Evolutionary conservation across 2,329 filamentous ascomycete species (phyloP), one percentile per base, ranked within the genome.

Genomic region (Lachnum nothofagi): DNA sequence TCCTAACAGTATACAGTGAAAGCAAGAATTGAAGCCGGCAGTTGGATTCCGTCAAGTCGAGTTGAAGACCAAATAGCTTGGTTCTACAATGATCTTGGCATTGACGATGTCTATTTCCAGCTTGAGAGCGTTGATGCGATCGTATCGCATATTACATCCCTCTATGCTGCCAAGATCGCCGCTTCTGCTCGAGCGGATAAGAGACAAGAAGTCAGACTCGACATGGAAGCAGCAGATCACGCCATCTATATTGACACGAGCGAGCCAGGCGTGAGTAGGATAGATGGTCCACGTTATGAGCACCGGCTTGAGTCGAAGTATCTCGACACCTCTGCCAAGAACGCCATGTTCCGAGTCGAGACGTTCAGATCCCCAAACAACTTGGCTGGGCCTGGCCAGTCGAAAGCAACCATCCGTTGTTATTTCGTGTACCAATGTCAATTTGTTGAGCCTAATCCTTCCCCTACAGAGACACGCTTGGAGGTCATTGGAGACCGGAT

Each of bases 241-340:
- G 93, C 93, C 51, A 94, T 97, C 65, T 98, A 97, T 73, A 97
- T 98, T 60, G 93, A 98, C 68, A 98, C 93, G 47, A 96, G 91
- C 69, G 86, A 85, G 65, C 91, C 93, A 14, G 93, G 93, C 58
- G 75, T 88, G 60, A 87, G 84, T 51, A 78, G 83, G 40, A 74
- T 87, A 19, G 73, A 78, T 46, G 93, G 93, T 2, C 91, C 93
- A n/a, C 80, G 85, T 51, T 98, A 96, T 68, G 93, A 98, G 73
- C 84, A 89, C 66, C 82, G 91, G 52, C 88, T 98, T 53, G 93
- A 97, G 72, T 79, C 85, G 68, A 97, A 97, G 76, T 97, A 97
- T 67, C 80, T 98, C 59, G 90, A 97, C 68, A 82, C 83, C 63
- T 85, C 83, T 31, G 84, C 73, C 46, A 70, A 78, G 60, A 78